Evolutionary conservation across 83 land plant species (phyloP).

Genomic region (Picea engelmannii): DNA sequence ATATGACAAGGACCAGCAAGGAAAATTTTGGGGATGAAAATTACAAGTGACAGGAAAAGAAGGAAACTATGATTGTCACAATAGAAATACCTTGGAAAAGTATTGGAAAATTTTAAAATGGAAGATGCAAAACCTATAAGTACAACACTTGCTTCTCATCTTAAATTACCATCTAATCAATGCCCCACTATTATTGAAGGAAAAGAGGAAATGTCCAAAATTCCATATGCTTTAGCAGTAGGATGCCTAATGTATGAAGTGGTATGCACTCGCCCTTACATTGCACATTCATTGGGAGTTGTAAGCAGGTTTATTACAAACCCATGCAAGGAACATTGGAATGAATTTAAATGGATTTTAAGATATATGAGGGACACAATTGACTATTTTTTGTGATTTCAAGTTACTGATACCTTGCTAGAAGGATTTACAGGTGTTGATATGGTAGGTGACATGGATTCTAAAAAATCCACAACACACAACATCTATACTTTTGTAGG

Average conservation of each 20-base stretch:
- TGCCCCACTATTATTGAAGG: neutral
- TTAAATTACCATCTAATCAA: too few species aligned
- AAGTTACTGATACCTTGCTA: neutral
- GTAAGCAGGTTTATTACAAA: constrained; percentile 14
- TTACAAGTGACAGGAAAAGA: too few species aligned
- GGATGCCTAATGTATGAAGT: constrained; percentile 14
- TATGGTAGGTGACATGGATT: constrained; percentile 21
- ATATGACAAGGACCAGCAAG: too few species aligned
- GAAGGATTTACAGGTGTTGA: constrained; percentile 20
- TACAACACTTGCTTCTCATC: constrained; percentile 1
- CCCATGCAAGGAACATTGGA: constrained; percentile 13
- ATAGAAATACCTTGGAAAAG: too few species aligned
- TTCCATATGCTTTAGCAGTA: neutral
- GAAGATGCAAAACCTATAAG: too few species aligned
- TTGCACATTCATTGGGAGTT: constrained; percentile 10
- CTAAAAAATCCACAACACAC: constrained; percentile 7
- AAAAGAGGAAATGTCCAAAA: neutral
- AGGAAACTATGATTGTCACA: too few species aligned
- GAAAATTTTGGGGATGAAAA: too few species aligned
- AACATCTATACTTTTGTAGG: constrained; percentile 2
- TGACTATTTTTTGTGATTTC: constrained; percentile 12
- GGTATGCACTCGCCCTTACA: constrained; percentile 11
- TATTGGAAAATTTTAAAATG: too few species aligned
- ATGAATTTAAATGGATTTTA: constrained; percentile 14
- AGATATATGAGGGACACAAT: constrained; percentile 10